These are phyloP conservation scores for Linnemannia schmuckeri DNA, from an alignment of 192 early-diverging fungal species.

Conservation along the genomic window DNA sequence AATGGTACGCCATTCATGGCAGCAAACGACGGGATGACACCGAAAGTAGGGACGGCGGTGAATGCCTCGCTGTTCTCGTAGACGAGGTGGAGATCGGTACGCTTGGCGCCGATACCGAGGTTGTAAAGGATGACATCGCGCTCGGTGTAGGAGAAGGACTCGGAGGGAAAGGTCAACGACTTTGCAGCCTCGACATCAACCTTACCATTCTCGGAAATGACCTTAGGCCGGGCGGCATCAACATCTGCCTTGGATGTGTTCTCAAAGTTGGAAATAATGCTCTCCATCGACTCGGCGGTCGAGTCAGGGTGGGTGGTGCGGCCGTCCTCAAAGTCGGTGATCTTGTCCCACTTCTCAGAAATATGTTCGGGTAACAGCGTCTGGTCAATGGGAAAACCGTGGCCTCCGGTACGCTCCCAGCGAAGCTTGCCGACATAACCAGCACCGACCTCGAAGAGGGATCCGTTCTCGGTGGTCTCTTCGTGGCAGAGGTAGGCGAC, in stretches of 20 bases:
- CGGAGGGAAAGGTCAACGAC: slow-evolving; percentile 62
- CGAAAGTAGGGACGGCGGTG: slow-evolving; percentile 88
- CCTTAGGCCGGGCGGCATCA: slow-evolving; percentile 4
- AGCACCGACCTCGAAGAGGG: slow-evolving; percentile 94
- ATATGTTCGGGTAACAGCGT: slow-evolving; percentile 89
- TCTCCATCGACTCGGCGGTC: slow-evolving; percentile 82
- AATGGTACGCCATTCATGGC: slow-evolving; percentile 72
- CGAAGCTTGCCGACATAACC: slow-evolving; percentile 93
- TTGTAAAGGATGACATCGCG: slow-evolving; percentile 93
- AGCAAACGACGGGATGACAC: slow-evolving; percentile 83
- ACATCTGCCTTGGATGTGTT: neutral
- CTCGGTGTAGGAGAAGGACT: slow-evolving; percentile 78
- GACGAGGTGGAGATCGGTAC: slow-evolving; percentile 84
- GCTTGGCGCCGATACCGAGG: slow-evolving; percentile 90
- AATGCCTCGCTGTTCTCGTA: slow-evolving; percentile 91
- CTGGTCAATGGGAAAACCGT: slow-evolving; percentile 91
- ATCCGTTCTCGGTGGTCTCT: slow-evolving; percentile 79
- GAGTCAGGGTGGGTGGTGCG: slow-evolving; percentile 86
- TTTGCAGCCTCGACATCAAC: slow-evolving; percentile 75
- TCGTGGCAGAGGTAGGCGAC: slow-evolving; percentile 93
- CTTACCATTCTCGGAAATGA: slow-evolving; percentile 31
- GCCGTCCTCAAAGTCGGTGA: slow-evolving; percentile 80
- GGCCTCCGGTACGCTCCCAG: slow-evolving; percentile 91
- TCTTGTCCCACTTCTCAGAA: slow-evolving; percentile 79
- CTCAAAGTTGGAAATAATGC: slow-evolving; percentile 83